A percentile compares a stretch with the other conserved stretches of the same genome.
phyloP scores from a whole-genome alignment of 2,329 filamentous ascomycete genomes.

The Pseudofabraea citricarpa region DNA sequence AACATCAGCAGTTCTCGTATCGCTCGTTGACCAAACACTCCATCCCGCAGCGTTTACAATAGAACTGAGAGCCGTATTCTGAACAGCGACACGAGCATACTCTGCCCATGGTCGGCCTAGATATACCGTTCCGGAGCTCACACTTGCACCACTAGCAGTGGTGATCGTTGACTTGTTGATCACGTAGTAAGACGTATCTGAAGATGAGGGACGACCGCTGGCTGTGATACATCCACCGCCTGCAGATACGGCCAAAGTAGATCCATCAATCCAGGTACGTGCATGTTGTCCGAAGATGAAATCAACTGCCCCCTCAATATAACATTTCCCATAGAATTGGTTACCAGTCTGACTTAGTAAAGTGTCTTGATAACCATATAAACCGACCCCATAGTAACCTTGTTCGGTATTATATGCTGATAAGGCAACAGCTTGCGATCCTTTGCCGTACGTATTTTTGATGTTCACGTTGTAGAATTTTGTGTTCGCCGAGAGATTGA shows the following conservation, averaged over 20 bases:
- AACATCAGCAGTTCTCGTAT: conserved; percentile 40
- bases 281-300: conserved; percentile 53
- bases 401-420: conserved; percentile 46
- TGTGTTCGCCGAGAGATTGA: conserved; percentile 39
- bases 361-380: conserved; percentile 54
- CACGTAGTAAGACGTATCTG: conserved; percentile 44
- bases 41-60: conserved; percentile 49
- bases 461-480: conserved; percentile 15
- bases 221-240: conserved; percentile 43
- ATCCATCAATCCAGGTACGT: conserved; percentile 46
- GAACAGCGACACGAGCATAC: conserved; percentile 47
- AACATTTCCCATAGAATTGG: conserved; percentile 50
- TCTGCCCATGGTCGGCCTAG: conserved; percentile 49
- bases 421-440: conserved; percentile 47
- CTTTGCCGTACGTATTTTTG: conserved; percentile 39
- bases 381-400: conserved; percentile 51
- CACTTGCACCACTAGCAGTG: conserved; percentile 33
- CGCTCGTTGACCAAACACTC: conserved; percentile 39
- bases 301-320: conserved; percentile 53
- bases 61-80: conserved; percentile 39
- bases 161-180: conserved; percentile 47
- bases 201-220: conserved; percentile 34
- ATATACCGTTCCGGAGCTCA: conserved; percentile 36
- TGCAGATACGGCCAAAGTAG: conserved; percentile 40
- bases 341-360: conserved; percentile 42